Percentiles rank a stretch among this genome's conserved stretches.
phyloP scores from a whole-genome alignment of 768 basidiomycete species.

The Lactarius tabidus region DNA sequence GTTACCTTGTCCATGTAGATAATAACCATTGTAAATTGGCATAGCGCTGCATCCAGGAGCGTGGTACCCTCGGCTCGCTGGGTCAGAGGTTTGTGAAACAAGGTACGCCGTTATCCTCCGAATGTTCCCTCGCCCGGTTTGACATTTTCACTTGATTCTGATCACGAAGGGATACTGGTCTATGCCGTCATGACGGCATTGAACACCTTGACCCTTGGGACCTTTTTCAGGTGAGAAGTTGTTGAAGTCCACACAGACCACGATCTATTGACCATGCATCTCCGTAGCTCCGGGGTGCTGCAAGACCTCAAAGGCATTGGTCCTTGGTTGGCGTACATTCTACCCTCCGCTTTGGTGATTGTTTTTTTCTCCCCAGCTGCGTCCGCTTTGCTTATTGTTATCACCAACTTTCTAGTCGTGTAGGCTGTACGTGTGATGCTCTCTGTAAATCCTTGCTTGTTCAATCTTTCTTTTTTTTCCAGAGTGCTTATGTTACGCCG shows the following conservation, averaged over 20 bases:
- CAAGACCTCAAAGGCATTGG: too few species aligned
- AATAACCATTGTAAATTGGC: neutral
- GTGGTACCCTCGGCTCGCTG: conserved; percentile 11
- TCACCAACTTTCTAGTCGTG: too few species aligned
- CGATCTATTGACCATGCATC: too few species aligned
- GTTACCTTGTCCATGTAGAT: neutral
- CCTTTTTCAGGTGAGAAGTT: conserved; percentile 16
- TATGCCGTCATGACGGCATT: conserved; percentile 22
- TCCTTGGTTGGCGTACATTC: too few species aligned
- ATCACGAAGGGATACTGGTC: conserved; percentile 18
- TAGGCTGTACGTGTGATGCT: too few species aligned
- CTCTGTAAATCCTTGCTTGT: too few species aligned
- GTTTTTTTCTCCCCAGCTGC: too few species aligned
- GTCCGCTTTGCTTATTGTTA: too few species aligned
- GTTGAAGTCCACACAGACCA: neutral
- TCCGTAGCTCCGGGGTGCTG: too few species aligned
- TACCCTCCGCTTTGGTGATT: too few species aligned
- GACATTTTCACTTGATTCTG: neutral
- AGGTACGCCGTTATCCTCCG: conserved; percentile 11
- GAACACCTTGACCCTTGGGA: conserved; percentile 19
- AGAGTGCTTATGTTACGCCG: conserved; percentile 25
- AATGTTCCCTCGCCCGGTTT: neutral
- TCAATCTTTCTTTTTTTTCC: neutral
- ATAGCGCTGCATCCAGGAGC: conserved; percentile 19
- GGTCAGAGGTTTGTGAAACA: conserved; percentile 22